Base-by-base conservation (phyloP, 2,329 filamentous ascomycete genomes). In the Curvularia eragrostidis region DNA sequence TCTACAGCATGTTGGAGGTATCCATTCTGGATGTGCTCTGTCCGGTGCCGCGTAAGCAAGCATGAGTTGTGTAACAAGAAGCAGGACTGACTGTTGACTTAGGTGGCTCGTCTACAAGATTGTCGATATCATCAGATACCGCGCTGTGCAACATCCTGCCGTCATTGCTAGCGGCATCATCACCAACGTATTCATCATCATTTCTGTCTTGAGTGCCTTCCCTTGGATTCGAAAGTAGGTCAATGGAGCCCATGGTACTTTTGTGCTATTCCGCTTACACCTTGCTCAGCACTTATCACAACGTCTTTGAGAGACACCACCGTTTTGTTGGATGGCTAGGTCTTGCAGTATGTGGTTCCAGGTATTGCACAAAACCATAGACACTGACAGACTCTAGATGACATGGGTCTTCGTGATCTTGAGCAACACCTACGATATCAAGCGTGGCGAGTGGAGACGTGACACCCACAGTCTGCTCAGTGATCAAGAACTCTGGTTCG, bases 191-290 rank as follows among this genome's bases (percentile, higher is more conserved):
- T 69, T 75, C 50, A 75, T 75, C 43, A 70, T 75, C 23, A 67
- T 75, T n/a, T 75, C 73, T 8, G 69, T 75, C 28, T 48, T 74
- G 21, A 75, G 72, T 32, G 73, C 73, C 1, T 72, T 75, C 52
- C 73, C 73, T 15, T 75, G 72, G 72, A 69, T 75, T 43, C 72
- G 73, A 54, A 75, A 75, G 72, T 75, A 23, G 63, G 66, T 69
- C 21, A 26, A 18, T 13, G n/a, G 30, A 24, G 30, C 28, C n/a
- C n/a, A 24, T n/a, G 12, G 13, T 9, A 21, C 6, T 5, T 54
- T 36, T 23, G 15, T 44, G 10, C 19, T 8, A 41, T 41, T 56
- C 50, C 36, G 58, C 62, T 73, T 58, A 73, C 53, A 1, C 3
- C 18, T 28, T 9, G 7, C 9, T 21, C 48, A 75, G 72, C 55